Evolutionary conservation across 345 rosid species (phyloP), one percentile per base, ranked within the genome.

Genomic region (Nephelium lappaceum): DNA sequence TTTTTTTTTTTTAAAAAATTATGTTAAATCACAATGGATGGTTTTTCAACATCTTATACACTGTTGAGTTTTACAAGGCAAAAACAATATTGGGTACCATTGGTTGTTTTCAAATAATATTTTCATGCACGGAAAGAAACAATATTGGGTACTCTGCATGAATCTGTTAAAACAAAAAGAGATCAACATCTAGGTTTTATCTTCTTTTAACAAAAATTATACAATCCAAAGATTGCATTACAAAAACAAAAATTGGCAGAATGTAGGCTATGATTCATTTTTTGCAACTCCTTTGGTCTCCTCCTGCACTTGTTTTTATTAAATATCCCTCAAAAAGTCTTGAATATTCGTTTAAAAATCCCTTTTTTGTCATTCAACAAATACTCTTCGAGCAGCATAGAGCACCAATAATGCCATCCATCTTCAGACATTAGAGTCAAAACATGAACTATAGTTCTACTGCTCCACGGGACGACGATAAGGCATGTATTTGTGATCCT

Each of bases 401-500:
- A 58, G 49, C 11, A 60, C 8, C 64, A 19, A 23, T 27, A 60
- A 60, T 8, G 57, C 57, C 57, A 51, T 51, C 14, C 51, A 45
- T 45, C 51, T 45, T 45, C 7, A 2, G 18, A 51, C 57, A 51
- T 51, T 15, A 51, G 60, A 53, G 18, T 53, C 27, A n/a, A n/a
- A 58, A 53, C 8, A 60, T 6, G 64, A 60, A 23, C 64, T 60
- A n/a, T 21, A 81, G 83, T 76, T 81, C 84, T 79, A 65, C 51
- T 84, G 85, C 57, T 83, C 86, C 43, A 27, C 24, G 8, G 88
- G 76, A 51, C 93, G 87, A 53, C 95, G 93, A 76, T 94, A 93
- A 15, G 99, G 98, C 90, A 94, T 84, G 89, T 68, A 94, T 78
- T 93, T 84, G 60, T 89, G 97, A 79, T 96, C 99, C 85, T 96